Conservation (phyloP, 495 filamentous ascomycete species). For the Hypoxylon subgilvum region DNA sequence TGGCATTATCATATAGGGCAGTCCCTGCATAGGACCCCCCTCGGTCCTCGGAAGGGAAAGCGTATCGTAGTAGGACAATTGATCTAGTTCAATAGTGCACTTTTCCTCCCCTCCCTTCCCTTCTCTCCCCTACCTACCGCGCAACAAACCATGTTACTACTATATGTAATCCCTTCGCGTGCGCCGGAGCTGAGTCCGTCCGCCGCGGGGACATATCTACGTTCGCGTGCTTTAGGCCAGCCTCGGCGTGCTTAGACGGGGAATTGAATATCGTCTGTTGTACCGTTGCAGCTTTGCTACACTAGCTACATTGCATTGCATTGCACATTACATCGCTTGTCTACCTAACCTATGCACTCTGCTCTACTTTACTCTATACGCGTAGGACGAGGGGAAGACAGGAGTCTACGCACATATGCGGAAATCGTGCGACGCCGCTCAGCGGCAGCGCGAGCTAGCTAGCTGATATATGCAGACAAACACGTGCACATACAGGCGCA, state of each 20-base stretch:
- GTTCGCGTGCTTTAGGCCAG: no score
- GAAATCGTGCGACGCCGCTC: neutral
- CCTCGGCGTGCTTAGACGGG: no score
- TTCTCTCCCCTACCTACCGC: conserved; percentile 7
- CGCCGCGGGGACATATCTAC: no score
- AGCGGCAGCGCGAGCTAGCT: no score
- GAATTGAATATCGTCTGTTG: conserved; percentile 4
- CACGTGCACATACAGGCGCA: no score
- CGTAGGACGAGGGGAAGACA: no score
- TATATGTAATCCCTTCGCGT: neutral
- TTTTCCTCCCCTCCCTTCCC: neutral
- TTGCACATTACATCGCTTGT: no score
- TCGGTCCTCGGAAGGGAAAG: conserved; percentile 1
- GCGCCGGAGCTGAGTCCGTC: conserved; percentile 11
- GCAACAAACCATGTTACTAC: no score
- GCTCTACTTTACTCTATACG: no score
- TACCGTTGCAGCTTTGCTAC: conserved; percentile 19
- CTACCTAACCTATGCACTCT: no score
- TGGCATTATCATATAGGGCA: neutral
- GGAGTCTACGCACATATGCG: neutral
- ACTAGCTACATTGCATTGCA: conserved; percentile 12
- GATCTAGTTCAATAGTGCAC: no score
- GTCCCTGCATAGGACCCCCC: conserved; percentile 11
- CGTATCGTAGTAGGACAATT: conserved; percentile 1
- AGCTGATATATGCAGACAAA: no score